Base-by-base conservation (phyloP, 176 grass and related monocot species). In the Zoysia japonica region DNA sequence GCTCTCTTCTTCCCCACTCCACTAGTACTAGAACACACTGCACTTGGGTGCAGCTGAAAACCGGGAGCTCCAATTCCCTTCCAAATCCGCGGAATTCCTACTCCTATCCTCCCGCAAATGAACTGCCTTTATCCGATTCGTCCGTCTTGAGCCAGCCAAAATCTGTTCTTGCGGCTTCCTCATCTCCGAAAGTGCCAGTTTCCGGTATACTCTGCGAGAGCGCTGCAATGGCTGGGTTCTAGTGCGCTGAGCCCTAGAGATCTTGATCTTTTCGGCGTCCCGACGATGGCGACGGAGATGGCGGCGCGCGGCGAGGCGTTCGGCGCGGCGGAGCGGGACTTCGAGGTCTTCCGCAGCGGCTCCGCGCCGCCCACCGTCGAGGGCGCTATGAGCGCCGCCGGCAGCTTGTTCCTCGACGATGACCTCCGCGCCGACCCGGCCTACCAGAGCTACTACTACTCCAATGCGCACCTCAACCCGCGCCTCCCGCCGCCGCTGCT, bases 401-500 rank as follows among this genome's bases (percentile, higher is more conserved):
- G 85, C 10, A 82, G 80, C 13, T 47, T 83, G 56, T 81, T 78
- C 11, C 47, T 87, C 47, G 81, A 88, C 50, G 93, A 93, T 35
- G 90, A 93, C 17, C 88, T 91, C 47, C 83, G 85, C 7, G 82
- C 88, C 37, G 84, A 97, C 76, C 85, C 83, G 66, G 93, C 80
- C 16, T 93, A 89, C 84, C 84, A 87, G 70, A 79, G 80, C 56
- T 94, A 91, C 75, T 89, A 87, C 81, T 89, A 91, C 83, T 85
- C 90, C 71, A 85, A 91, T 85, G 90, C 82, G 54, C 87, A 89
- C 85, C 74, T 89, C 68, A 93, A 97, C 88, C 93, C 90, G 48
- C 84, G 90, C 64, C 87, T 97, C 44, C 88, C 84, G 47, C 93
- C 83, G 73, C 93, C 85, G 39, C 83, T 75, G 17, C 86, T 91